Conservation (phyloP, 2,329 filamentous ascomycete species). For the Aaosphaeria pasadenensis region DNA sequence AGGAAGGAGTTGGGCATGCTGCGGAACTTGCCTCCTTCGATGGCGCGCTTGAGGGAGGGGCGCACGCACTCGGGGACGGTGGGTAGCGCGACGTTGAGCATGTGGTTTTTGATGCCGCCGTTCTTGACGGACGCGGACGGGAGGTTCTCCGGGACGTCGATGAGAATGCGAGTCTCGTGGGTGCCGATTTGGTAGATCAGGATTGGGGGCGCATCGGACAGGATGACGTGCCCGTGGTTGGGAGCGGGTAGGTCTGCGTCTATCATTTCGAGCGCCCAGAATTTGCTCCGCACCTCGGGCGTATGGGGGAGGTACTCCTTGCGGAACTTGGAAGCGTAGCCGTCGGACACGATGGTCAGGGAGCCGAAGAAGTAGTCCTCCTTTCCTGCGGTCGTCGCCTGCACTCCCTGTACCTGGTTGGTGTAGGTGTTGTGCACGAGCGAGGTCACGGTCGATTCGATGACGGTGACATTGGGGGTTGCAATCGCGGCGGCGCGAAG, state of each 20-base stretch:
- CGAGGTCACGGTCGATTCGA: slow-evolving; percentile 78
- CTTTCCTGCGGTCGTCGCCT: slow-evolving; percentile 64
- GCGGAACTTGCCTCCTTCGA: slow-evolving; percentile 74
- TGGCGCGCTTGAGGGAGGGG: slow-evolving; percentile 70
- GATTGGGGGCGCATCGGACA: slow-evolving; percentile 73
- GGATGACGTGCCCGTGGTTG: slow-evolving; percentile 81
- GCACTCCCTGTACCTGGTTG: slow-evolving; percentile 77
- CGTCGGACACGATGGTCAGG: slow-evolving; percentile 86
- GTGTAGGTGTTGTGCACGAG: slow-evolving; percentile 68
- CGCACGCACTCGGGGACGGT: slow-evolving; percentile 69
- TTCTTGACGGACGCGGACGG: slow-evolving; percentile 69
- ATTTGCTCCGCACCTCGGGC: slow-evolving; percentile 77
- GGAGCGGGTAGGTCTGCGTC: slow-evolving; percentile 76
- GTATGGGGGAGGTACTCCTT: slow-evolving; percentile 68
- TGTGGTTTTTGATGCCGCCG: slow-evolving; percentile 82
- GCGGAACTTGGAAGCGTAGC: slow-evolving; percentile 88
- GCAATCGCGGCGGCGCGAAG: slow-evolving; percentile 71
- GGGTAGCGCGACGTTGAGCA: slow-evolving; percentile 76
- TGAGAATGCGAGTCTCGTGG: slow-evolving; percentile 84
- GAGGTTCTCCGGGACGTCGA: slow-evolving; percentile 79
- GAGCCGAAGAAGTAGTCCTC: slow-evolving; percentile 79
- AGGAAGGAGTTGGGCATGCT: slow-evolving; percentile 97
- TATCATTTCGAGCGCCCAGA: slow-evolving; percentile 90
- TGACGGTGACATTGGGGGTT: slow-evolving; percentile 80
- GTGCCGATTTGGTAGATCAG: slow-evolving; percentile 96